phyloP scores from a whole-genome alignment of 1,284 basidiomycete species.

The Thelephora terrestris region DNA sequence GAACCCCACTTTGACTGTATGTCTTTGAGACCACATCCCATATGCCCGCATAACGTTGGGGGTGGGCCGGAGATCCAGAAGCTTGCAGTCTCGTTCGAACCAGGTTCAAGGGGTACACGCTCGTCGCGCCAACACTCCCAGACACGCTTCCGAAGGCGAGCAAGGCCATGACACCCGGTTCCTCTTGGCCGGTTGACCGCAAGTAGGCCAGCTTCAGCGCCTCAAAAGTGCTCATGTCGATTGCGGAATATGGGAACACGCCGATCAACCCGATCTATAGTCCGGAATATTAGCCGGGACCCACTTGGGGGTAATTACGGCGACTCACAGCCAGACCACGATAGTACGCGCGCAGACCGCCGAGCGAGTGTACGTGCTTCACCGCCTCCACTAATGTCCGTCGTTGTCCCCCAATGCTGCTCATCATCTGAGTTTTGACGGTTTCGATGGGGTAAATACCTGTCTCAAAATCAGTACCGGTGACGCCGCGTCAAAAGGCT shows the following conservation, averaged over 20 bases:
- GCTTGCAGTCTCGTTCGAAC: conserved; percentile 94
- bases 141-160: conserved; percentile 85
- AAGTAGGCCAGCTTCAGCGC: conserved; percentile 80
- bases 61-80: conserved; percentile 88
- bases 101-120: conserved; percentile 88
- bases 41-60: conserved; percentile 81
- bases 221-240: conserved; percentile 94
- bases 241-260: conserved; percentile 87
- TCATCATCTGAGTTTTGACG: conserved; percentile 94
- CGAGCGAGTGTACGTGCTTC: conserved; percentile 68
- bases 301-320: not conserved
- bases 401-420: conserved; percentile 56
- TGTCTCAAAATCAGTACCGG: conserved; percentile 21
- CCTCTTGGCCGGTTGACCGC: conserved; percentile 70
- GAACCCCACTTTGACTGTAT: conserved; percentile 80
- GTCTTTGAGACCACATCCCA: conserved; percentile 81
- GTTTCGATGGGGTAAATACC: conserved; percentile 88
- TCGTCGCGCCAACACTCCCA: conserved; percentile 85
- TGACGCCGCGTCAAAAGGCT: conserved; percentile 4
- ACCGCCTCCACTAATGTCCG: conserved; percentile 50
- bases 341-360: conserved; percentile 81
- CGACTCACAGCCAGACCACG: conserved; percentile 76
- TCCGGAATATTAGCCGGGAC: conserved; percentile 5
- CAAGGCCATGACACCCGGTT: conserved; percentile 75
- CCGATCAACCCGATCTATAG: conserved; percentile 77